Evolutionary conservation across 345 rosid species (phyloP).

Genomic region (Camelina laxa): DNA sequence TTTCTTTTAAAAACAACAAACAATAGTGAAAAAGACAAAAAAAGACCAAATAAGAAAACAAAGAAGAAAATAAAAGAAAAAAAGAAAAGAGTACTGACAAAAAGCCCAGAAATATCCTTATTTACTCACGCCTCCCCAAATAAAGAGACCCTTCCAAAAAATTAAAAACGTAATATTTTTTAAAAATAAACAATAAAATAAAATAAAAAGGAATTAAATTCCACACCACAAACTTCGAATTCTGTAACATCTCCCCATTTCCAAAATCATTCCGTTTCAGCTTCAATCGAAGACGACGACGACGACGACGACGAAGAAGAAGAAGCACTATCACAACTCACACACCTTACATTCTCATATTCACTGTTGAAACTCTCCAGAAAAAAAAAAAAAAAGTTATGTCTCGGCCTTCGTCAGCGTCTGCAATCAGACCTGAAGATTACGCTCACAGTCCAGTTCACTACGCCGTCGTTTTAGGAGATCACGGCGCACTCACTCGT

Average conservation of each 20-base stretch:
- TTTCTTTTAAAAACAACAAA: slow-evolving; percentile 11
- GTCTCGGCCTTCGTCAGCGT: slow-evolving; percentile 54
- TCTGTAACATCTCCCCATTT: slow-evolving; percentile 30
- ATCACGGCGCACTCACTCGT: slow-evolving; percentile 68
- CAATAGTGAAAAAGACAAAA: slow-evolving; percentile 45
- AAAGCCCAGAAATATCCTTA: slow-evolving; percentile 47
- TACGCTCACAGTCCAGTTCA: slow-evolving; percentile 89
- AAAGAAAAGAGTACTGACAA: slow-evolving; percentile 42
- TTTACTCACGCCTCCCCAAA: slow-evolving; percentile 44
- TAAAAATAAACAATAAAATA: neutral
- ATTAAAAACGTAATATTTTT: neutral
- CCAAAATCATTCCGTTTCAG: slow-evolving; percentile 39
- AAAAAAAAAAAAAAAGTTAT: slow-evolving; percentile 25
- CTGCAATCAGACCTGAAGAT: slow-evolving; percentile 60
- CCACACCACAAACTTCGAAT: slow-evolving; percentile 31
- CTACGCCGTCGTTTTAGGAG: slow-evolving; percentile 77
- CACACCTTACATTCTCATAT: too few species aligned
- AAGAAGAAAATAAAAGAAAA: slow-evolving; percentile 24
- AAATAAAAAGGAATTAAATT: slow-evolving; percentile 34
- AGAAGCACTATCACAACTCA: neutral
- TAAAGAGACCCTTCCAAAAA: slow-evolving; percentile 21
- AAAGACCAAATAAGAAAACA: slow-evolving; percentile 39
- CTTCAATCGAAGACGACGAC: slow-evolving; percentile 40
- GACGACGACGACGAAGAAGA: neutral
- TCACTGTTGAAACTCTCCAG: neutral